These are phyloP conservation scores for Kazachstania taianensis DNA, from an alignment of 805 yeast species.

Conservation along the genomic window DNA sequence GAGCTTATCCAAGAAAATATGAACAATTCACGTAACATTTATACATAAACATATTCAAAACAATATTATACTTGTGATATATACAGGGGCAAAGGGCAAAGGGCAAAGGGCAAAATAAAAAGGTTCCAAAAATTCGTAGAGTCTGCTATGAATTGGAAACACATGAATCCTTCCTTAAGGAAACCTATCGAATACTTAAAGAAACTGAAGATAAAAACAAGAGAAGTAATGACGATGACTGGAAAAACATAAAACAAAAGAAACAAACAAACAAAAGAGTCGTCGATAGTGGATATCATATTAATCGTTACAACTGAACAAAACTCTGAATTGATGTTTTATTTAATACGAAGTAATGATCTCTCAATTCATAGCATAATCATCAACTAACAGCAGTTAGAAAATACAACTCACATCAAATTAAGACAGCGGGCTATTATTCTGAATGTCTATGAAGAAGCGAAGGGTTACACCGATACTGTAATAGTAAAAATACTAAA, in stretches of 20 bases:
- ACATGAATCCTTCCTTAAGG: conserved; percentile 1
- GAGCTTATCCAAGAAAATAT: neutral
- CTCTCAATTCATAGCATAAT: neutral
- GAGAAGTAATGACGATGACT: neutral
- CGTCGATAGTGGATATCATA: neutral
- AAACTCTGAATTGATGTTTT: neutral
- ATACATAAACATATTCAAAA: neutral
- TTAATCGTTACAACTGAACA: neutral
- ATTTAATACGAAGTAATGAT: neutral
- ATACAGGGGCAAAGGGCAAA: neutral
- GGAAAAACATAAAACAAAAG: too few relatives aligned
- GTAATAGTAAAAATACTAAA: neutral
- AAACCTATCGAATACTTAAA: neutral
- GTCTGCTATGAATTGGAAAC: neutral
- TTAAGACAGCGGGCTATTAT: neutral
- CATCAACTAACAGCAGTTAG: neutral
- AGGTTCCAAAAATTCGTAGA: neutral
- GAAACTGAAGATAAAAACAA: neutral
- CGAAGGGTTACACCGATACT: neutral
- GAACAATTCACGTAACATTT: neutral
- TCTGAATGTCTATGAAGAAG: neutral
- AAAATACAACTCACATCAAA: neutral
- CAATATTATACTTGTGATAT: neutral
- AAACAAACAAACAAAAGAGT: too few relatives aligned
- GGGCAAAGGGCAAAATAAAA: neutral